Percentiles rank a stretch among this genome's conserved stretches.
Conservation (phyloP, 2,329 filamentous ascomycete genomes). For the Cladophialophora exuberans region DNA sequence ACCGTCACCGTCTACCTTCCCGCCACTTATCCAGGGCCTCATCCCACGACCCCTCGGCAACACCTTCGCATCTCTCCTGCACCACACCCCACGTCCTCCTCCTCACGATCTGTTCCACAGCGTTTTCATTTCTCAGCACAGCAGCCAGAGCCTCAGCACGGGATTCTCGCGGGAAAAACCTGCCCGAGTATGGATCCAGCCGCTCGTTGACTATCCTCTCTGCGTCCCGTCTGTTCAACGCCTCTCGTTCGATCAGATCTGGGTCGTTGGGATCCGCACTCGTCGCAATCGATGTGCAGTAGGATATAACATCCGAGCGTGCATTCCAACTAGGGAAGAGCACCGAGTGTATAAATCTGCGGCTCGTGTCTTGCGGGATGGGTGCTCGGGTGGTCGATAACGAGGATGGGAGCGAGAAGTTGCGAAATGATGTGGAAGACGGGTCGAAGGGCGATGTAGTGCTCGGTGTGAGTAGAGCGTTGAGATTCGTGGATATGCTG, state of each 20-base stretch:
- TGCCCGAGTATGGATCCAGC: constrained; percentile 84
- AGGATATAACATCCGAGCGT: constrained; percentile 80
- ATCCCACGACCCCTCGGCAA: constrained; percentile 41
- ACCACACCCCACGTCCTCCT: constrained; percentile 80
- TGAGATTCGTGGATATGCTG: constrained; percentile 89
- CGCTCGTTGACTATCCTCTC: constrained; percentile 83
- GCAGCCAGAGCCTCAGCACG: constrained; percentile 77
- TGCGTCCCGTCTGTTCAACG: constrained; percentile 70
- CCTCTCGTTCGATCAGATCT: constrained; percentile 68
- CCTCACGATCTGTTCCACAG: constrained; percentile 78
- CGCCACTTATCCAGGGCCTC: constrained; percentile 23
- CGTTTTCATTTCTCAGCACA: constrained; percentile 76
- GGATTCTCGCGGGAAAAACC: constrained; percentile 79
- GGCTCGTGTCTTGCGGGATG: constrained; percentile 61
- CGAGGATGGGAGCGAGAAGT: constrained; percentile 20
- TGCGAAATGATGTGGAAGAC: constrained; percentile 64
- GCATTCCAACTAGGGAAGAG: constrained; percentile 88
- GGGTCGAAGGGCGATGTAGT: constrained; percentile 73
- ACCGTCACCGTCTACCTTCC: constrained; percentile 4
- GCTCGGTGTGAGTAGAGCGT: constrained; percentile 80
- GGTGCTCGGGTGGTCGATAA: constrained; percentile 23
- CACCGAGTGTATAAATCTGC: constrained; percentile 72
- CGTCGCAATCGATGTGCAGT: constrained; percentile 86
- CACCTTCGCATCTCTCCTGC: constrained; percentile 70
- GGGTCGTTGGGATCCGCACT: constrained; percentile 87